Conservation (phyloP, 345 rosid species). For the Brassica incana region DNA sequence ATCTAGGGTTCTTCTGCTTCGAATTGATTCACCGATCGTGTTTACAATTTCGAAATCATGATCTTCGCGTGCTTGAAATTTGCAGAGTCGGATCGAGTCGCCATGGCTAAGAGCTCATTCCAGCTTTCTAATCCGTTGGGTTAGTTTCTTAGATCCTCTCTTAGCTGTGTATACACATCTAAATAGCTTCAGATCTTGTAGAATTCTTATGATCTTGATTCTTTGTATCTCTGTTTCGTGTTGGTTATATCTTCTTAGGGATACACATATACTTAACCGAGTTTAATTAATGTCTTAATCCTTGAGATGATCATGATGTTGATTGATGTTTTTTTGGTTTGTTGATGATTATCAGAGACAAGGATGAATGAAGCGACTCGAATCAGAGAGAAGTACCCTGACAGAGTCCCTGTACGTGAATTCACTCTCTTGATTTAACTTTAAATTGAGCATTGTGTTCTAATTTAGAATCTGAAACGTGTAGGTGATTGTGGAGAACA, state of each 20-base stretch:
- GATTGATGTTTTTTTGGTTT: background rate
- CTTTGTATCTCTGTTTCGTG: background rate
- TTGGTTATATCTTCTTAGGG: background rate
- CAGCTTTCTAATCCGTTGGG: constrained; percentile 85
- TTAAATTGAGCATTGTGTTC: too few relatives aligned
- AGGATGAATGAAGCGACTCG: constrained; percentile 81
- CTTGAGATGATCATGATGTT: background rate
- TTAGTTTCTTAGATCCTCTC: constrained; percentile 24
- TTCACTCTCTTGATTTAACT: too few relatives aligned
- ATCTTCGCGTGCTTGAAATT: constrained; percentile 33
- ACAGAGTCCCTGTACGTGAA: constrained; percentile 76
- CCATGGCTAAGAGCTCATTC: constrained; percentile 82
- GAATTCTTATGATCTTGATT: constrained; percentile 7
- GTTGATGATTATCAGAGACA: constrained; percentile 54
- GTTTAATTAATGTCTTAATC: background rate
- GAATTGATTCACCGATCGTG: constrained; percentile 8
- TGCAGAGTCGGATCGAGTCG: constrained; percentile 32
- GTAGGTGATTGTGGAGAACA: too few relatives aligned
- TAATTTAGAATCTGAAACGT: too few relatives aligned
- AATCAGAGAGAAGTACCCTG: constrained; percentile 86
- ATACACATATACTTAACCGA: background rate
- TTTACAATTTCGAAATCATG: constrained; percentile 3
- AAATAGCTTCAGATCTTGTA: background rate
- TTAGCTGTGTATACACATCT: background rate
- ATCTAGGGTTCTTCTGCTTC: constrained; percentile 15